A percentile compares a stretch with the other conserved stretches of the same genome.
These are phyloP conservation scores for Plasmodium inui DNA, from an alignment of 169 alveolate species.

Conservation along the genomic window DNA sequence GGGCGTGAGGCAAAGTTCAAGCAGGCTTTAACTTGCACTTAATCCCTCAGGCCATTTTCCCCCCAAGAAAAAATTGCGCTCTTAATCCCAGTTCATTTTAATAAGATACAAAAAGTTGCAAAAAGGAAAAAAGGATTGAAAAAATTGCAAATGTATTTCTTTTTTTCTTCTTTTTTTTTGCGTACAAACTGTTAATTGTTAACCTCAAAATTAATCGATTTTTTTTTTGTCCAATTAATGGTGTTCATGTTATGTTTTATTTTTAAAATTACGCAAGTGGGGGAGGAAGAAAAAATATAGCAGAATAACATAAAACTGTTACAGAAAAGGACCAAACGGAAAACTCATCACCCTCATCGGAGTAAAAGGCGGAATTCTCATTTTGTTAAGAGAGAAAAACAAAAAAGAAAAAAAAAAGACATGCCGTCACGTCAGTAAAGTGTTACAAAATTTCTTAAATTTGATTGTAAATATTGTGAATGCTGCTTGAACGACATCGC, in stretches of 20 bases:
- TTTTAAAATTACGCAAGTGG: not conserved
- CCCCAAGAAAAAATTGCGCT: not conserved
- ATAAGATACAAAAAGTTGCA: not conserved
- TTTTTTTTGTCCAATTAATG: conserved; percentile 4
- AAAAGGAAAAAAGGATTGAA: not conserved
- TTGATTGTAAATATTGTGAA: not conserved
- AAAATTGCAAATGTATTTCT: not conserved
- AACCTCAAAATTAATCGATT: not conserved
- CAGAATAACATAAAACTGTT: not conserved
- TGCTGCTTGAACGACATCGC: conserved; percentile 2
- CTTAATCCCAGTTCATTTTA: not conserved
- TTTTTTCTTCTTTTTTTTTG: not conserved
- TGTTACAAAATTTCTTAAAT: conserved; percentile 3
- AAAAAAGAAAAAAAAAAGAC: conserved; percentile 47
- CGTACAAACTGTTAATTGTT: not conserved
- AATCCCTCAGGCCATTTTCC: not conserved
- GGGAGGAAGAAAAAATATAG: not conserved
- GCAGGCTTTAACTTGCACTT: not conserved
- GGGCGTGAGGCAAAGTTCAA: not conserved
- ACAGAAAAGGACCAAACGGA: not conserved
- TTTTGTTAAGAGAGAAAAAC: not conserved
- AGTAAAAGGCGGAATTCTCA: not conserved
- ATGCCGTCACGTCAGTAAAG: not conserved
- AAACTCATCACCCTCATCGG: not conserved
- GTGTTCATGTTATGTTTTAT: not conserved